Conservation (phyloP, 192 early-diverging fungal species). For the Dissophora globulifera region DNA sequence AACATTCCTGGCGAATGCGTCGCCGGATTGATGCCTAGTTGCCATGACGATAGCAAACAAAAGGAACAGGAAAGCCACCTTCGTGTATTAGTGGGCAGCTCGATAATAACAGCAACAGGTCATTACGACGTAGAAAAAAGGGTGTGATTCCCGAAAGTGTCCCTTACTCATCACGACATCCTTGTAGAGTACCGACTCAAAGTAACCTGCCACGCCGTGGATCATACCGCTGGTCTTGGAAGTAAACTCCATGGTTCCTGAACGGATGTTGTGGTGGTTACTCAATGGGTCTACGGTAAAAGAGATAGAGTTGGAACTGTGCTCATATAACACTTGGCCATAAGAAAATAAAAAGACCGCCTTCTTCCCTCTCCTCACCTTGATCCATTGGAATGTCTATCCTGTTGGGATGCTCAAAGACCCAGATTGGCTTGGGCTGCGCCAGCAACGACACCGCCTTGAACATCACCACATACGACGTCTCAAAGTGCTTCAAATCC, state of each 20-base stretch:
- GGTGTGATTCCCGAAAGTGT: not conserved
- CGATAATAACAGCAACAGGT: no score
- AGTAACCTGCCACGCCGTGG: slow-evolving; percentile 97
- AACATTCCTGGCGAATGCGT: slow-evolving; percentile 95
- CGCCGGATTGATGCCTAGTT: slow-evolving; percentile 76
- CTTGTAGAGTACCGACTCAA: slow-evolving; percentile 92
- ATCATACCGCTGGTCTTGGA: slow-evolving; percentile 68
- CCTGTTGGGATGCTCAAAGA: slow-evolving; percentile 81
- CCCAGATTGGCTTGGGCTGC: slow-evolving; percentile 80
- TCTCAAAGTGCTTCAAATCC: slow-evolving; percentile 79
- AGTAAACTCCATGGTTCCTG: slow-evolving; percentile 64
- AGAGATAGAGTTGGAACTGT: no score
- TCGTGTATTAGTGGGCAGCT: no score
- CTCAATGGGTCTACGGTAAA: slow-evolving; percentile 58
- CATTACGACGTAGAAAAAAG: no score
- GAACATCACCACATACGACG: slow-evolving; percentile 98
- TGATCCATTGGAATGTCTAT: slow-evolving; percentile 36
- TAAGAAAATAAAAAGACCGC: no score
- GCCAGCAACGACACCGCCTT: slow-evolving; percentile 76
- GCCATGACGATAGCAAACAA: no score
- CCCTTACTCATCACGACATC: slow-evolving; percentile 70
- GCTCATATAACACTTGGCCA: no score
- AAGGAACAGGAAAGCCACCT: no score
- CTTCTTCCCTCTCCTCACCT: slow-evolving; percentile 47
- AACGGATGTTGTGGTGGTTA: slow-evolving; percentile 83